phyloP scores from a whole-genome alignment of 2,329 filamentous ascomycete species.

The Fusarium nurragi region DNA sequence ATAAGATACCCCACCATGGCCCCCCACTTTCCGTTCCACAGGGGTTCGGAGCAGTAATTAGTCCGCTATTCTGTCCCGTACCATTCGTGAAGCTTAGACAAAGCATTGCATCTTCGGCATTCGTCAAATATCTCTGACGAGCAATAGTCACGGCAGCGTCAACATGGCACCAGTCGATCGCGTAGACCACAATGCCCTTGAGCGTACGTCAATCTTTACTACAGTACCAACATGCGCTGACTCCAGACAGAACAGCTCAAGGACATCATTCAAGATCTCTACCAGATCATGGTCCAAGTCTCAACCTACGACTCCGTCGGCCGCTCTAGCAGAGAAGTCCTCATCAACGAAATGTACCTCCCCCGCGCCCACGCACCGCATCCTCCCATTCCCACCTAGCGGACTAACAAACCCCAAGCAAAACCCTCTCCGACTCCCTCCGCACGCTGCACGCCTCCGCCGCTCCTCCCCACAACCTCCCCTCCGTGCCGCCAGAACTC shows the following conservation, averaged over 20 bases:
- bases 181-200: slow-evolving; percentile 51
- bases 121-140: slow-evolving; percentile 3
- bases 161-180: slow-evolving; percentile 56
- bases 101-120: slow-evolving; percentile 13
- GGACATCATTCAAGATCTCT: slow-evolving; percentile 70
- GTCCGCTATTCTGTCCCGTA: not conserved
- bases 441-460: slow-evolving; percentile 54
- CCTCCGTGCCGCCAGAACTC: slow-evolving; percentile 68
- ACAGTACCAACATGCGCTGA: slow-evolving; percentile 10
- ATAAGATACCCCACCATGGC: slow-evolving; percentile 24
- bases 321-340: slow-evolving; percentile 63
- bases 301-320: slow-evolving; percentile 66
- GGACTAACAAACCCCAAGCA: slow-evolving; percentile 43
- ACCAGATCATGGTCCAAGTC: slow-evolving; percentile 70
- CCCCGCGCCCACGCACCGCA: not conserved
- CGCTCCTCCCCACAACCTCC: slow-evolving; percentile 55
- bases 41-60: slow-evolving; percentile 26
- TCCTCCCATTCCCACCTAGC: not conserved
- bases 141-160: not conserved
- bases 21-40: slow-evolving; percentile 23
- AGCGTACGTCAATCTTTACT: slow-evolving; percentile 47
- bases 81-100: not conserved
- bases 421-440: slow-evolving; percentile 53
- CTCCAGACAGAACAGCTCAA: slow-evolving; percentile 63
- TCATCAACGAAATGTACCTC: slow-evolving; percentile 61